A percentile compares a stretch with the other conserved stretches of the same genome.
These are phyloP conservation scores for Thinopyrum obtusiflorum DNA, from an alignment of 202 grass and related monocot species.

Conservation along the genomic window DNA sequence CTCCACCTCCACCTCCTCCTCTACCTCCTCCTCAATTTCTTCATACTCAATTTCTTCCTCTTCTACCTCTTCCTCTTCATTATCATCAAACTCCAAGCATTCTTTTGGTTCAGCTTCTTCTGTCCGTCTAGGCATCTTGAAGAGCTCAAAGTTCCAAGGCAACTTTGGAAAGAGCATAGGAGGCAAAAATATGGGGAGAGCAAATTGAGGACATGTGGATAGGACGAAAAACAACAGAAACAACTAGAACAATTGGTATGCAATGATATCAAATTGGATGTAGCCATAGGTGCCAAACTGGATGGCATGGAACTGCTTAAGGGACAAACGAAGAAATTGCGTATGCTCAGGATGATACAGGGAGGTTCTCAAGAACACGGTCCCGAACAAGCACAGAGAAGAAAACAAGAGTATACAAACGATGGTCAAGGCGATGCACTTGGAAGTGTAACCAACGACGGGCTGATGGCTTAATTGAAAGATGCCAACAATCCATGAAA, in stretches of 20 bases:
- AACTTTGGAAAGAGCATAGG: constrained; percentile 67
- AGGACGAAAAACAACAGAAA: constrained; percentile 64
- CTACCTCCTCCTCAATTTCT: constrained; percentile 66
- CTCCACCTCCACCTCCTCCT: constrained; percentile 52
- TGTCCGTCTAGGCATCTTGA: constrained; percentile 68
- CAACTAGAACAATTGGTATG: constrained; percentile 45
- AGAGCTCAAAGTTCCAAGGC: constrained; percentile 62
- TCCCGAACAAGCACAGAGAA: constrained; percentile 10
- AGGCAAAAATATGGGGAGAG: constrained; percentile 61
- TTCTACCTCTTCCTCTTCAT: constrained; percentile 66
- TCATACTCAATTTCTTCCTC: constrained; percentile 81
- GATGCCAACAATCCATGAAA: constrained; percentile 36
- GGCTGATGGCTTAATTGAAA: constrained; percentile 38
- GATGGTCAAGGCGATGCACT: constrained; percentile 35
- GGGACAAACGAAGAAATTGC: constrained; percentile 30
- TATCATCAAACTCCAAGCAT: constrained; percentile 41
- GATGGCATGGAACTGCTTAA: constrained; percentile 37
- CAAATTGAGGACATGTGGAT: constrained; percentile 57
- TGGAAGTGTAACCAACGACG: constrained; percentile 29
- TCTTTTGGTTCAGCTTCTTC: constrained; percentile 51
- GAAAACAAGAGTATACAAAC: constrained; percentile 22
- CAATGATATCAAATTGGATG: constrained; percentile 45
- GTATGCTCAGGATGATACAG: neutral
- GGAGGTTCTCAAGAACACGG: constrained; percentile 40
- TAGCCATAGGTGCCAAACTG: constrained; percentile 55